Conservation (phyloP, 2,329 filamentous ascomycete species). For the Colletotrichum orbiculare region DNA sequence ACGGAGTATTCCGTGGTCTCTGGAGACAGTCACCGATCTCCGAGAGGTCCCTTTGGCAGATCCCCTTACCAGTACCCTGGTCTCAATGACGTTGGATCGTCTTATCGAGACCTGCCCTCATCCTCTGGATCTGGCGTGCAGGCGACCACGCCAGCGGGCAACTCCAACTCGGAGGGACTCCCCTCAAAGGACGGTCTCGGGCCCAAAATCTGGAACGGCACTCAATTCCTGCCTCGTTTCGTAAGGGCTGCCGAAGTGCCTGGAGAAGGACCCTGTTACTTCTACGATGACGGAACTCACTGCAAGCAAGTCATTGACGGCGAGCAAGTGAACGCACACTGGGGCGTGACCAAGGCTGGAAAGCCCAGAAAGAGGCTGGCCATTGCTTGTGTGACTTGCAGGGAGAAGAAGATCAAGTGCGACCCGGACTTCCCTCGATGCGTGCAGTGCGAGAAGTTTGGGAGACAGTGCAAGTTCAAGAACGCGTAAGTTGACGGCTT, state of each 20-base stretch:
- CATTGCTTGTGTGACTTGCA: constrained; percentile 91
- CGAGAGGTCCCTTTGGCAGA: constrained; percentile 48
- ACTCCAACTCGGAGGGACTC: constrained; percentile 53
- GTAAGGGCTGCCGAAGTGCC: constrained; percentile 74
- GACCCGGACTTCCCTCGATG: constrained; percentile 90
- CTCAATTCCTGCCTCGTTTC: constrained; percentile 74
- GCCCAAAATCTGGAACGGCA: constrained; percentile 77
- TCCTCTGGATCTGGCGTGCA: constrained; percentile 40
- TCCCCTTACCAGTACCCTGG: constrained; percentile 51
- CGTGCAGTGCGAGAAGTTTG: constrained; percentile 92
- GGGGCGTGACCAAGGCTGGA: constrained; percentile 93
- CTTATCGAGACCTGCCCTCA: constrained; percentile 43
- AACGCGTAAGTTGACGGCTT: constrained; percentile 76
- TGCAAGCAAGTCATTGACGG: constrained; percentile 88
- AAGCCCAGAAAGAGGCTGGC: constrained; percentile 92
- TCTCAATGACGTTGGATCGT: constrained; percentile 44
- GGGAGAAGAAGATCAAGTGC: constrained; percentile 98
- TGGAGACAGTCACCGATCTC: constrained; percentile 48
- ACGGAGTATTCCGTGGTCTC: constrained; percentile 60
- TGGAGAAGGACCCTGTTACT: constrained; percentile 84
- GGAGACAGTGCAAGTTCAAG: constrained; percentile 85
- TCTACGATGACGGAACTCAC: constrained; percentile 86
- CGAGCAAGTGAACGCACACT: constrained; percentile 87
- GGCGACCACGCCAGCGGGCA: constrained; percentile 44
- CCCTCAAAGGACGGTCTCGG: constrained; percentile 70